A percentile compares a stretch with the other conserved stretches of the same genome.
Evolutionary conservation across 106 monocot genomes (phyloP).

Genomic region (Dendrobium nobile): DNA sequence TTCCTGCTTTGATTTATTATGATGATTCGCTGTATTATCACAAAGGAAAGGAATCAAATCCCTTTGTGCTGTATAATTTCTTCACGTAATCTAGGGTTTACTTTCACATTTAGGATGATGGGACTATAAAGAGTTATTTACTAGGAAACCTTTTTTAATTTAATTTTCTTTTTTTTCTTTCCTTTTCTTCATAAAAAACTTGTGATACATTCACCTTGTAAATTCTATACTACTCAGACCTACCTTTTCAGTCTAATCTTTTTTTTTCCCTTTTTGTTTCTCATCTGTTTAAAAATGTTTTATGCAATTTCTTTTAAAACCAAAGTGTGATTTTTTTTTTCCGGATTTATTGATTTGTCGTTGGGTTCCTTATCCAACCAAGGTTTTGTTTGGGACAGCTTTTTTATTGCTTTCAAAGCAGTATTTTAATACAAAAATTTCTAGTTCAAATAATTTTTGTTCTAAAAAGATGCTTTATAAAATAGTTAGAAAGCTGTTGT

Average conservation of each 20-base stretch:
- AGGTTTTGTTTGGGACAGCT: too few species aligned
- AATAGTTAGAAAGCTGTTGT: too few species aligned
- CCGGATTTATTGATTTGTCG: too few species aligned
- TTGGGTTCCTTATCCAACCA: too few species aligned
- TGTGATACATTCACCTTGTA: slow-evolving; percentile 1
- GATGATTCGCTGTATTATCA: not conserved
- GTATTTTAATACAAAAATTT: too few species aligned
- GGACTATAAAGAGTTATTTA: not conserved
- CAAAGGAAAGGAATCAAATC: not conserved
- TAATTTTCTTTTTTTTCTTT: not conserved
- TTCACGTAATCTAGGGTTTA: not conserved
- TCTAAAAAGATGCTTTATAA: too few species aligned
- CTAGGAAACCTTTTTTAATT: not conserved
- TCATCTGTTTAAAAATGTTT: too few species aligned
- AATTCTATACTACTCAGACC: slow-evolving; percentile 1
- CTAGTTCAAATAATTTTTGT: too few species aligned
- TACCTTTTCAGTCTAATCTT: not conserved
- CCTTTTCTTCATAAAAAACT: not conserved
- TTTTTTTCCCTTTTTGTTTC: not conserved
- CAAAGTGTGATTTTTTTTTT: too few species aligned
- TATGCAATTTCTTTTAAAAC: too few species aligned
- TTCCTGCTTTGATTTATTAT: not conserved
- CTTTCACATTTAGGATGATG: slow-evolving; percentile 1
- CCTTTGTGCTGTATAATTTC: not conserved
- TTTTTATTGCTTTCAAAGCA: too few species aligned